Evolutionary conservation across 805 yeast species (phyloP), one percentile per base, ranked within the genome.

Genomic region (Saturnispora sanitii): DNA sequence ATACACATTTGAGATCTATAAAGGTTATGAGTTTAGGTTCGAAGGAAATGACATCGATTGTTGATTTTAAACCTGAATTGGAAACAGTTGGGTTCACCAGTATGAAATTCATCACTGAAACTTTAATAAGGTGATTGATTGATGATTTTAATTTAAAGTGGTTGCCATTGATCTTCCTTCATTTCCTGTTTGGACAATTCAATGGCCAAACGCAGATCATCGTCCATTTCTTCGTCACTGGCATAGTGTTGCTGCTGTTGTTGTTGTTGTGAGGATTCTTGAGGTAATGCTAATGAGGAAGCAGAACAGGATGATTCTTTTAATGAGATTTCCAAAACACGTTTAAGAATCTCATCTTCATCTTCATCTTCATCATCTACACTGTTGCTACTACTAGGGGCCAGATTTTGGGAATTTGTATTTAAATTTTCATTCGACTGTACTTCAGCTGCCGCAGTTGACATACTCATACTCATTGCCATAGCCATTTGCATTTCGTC

Each of bases 1-100:
- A 92, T 57, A 80, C 95, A 1, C 97, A 87, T 57, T 65, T 92
- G 9, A 62, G 98, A 21, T 81, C 87, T 0, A 67, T 88, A 15
- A 75, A 76, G 66, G 57, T 84, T 51, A 65, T 77, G 58, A 63
- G 74, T 7, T 70, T 70, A 5, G 50, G 54, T 15, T 49, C 53
- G 9, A 56, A 44, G 31, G 48, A 53, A 5, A 45, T 56, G 44
- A 43, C 48, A 27, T 41, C 52, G 20, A 52, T 49, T 23, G 45
- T 46, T 16, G 54, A 51, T 31, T 45, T 47, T 23, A 42, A 45
- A 33, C 38, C n/a, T n/a, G n/a, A n/a, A n/a, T n/a, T 46, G 17
- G 60, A 58, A 1, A 32, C 40, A 16, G 54, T 61, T 17, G 60
- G 60, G 1, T 61, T 62, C 46, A 62, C 63, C 2, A 58, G 63